Base-by-base conservation (phyloP, 2,329 filamentous ascomycete genomes). In the Mycosphaerella sp. region DNA sequence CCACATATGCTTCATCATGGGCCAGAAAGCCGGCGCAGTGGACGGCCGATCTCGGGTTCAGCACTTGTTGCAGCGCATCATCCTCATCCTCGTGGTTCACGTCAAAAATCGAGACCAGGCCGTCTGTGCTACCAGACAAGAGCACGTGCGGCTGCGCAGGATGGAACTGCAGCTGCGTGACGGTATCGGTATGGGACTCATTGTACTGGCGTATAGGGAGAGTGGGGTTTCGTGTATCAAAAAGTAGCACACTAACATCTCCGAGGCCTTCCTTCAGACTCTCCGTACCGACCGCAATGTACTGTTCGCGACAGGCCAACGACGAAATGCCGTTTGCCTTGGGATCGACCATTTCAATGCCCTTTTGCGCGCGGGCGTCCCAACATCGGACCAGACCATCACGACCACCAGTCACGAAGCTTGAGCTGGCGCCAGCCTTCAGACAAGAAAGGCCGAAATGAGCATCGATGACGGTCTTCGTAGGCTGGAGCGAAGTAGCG, bases 101-200 rank as follows among this genome's bases (percentile, higher is more conserved):
- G 70, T 93, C 84, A 69, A 85, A 87, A 41, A 91, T 73, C 63
- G 86, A 89, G 61, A 91, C 78, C 1, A 91, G 78, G 6, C 86
- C 86, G 68, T 93, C 87, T 12, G 86, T 91, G 34, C 85, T 88
- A 39, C 85, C 86, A 1, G 86, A 88, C 9, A 91, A 75, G 5
- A 91, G 77, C 13, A 86, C 72, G 40, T 78, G 75, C 0, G 79
- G 75, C 43, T 79, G 72, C 2, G 69, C 71, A 6, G 64, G 62
- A 49, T 81, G 64, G 44, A 62, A 62, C n/a, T 69, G 60, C 52
- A 79, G 70, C 59, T 79, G 75, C 2, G 81, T 84, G 49, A 84
- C 73, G 49, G 81, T 80, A 63, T 84, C 81, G 49, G 71, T 76
- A 53, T 77, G 74, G 3, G 70, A 74, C 52, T 77, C 74, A 17